These are phyloP conservation scores for Aspergillus arachidicola DNA, from an alignment of 2,329 filamentous ascomycete genomes.

Conservation along the genomic window DNA sequence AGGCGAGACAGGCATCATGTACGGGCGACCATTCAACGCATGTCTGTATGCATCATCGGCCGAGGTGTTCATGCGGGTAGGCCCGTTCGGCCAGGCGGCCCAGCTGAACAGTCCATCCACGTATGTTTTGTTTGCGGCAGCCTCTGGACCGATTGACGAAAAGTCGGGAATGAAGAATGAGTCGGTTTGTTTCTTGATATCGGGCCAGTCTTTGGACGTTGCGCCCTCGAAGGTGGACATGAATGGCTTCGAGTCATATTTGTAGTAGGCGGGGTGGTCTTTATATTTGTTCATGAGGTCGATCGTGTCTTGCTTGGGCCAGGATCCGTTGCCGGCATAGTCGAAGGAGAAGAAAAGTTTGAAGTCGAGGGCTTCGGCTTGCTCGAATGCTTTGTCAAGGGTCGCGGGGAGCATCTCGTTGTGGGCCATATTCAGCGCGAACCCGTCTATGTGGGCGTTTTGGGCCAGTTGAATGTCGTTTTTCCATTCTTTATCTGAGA, in stretches of 20 bases:
- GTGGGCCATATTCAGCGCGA: constrained; percentile 42
- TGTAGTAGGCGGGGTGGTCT: constrained; percentile 27
- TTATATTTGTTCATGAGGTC: constrained; percentile 28
- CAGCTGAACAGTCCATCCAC: constrained; percentile 46
- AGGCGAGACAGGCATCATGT: constrained; percentile 59
- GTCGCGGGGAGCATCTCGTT: constrained; percentile 24
- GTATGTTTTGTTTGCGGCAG: constrained; percentile 31
- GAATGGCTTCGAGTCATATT: constrained; percentile 32
- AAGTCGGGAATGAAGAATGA: constrained; percentile 53
- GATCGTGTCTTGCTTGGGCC: constrained; percentile 28
- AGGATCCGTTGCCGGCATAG: constrained; percentile 36
- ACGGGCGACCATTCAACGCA: constrained; percentile 38
- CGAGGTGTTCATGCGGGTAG: constrained; percentile 38
- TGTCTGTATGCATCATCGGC: constrained; percentile 44
- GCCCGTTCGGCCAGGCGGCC: constrained; percentile 47
- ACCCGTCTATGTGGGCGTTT: constrained; percentile 41
- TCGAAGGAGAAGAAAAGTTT: constrained; percentile 42
- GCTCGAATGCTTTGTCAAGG: constrained; percentile 26
- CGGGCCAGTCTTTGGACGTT: constrained; percentile 47
- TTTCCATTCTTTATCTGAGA: constrained; percentile 25
- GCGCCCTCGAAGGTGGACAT: constrained; percentile 51
- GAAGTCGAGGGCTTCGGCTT: constrained; percentile 29
- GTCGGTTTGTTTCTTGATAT: constrained; percentile 43
- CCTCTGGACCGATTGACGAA: constrained; percentile 38
- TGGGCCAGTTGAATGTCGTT: constrained; percentile 38